phyloP scores from a whole-genome alignment of 2,329 filamentous ascomycete genomes.

The Aspergillus terreus region DNA sequence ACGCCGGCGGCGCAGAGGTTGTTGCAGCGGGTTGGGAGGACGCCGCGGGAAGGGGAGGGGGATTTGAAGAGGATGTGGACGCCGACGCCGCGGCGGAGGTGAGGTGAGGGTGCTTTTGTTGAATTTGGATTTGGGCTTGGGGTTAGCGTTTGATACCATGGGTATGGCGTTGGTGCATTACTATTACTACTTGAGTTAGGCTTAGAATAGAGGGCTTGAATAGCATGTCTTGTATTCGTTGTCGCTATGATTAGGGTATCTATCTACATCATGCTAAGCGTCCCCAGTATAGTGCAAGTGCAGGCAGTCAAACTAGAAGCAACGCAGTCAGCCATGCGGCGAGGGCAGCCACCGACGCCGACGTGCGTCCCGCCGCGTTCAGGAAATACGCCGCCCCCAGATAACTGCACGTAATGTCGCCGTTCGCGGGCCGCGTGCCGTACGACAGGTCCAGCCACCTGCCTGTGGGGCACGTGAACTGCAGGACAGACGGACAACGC shows the following conservation, averaged over 20 bases:
- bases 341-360: background rate
- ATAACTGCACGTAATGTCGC: conserved; percentile 57
- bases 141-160: background rate
- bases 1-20: conserved; percentile 44
- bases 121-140: background rate
- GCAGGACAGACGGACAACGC: conserved; percentile 73
- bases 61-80: conserved; percentile 38
- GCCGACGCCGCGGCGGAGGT: conserved; percentile 25
- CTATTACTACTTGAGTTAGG: too few species aligned
- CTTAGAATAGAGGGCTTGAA: too few species aligned
- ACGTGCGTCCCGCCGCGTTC: conserved; percentile 16
- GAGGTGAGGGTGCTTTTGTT: background rate
- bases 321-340: background rate
- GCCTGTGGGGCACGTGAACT: conserved; percentile 68
- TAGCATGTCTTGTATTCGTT: too few species aligned
- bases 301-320: background rate
- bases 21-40: conserved; percentile 36
- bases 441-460: conserved; percentile 51
- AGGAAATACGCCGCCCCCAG: conserved; percentile 56
- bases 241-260: too few species aligned
- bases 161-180: too few species aligned
- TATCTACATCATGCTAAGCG: too few species aligned
- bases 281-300: background rate
- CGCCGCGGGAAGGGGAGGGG: conserved; percentile 20
- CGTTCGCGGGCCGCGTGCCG: conserved; percentile 37